These are phyloP conservation scores for Aspergillus sclerotiicarbonarius DNA, from an alignment of 495 filamentous ascomycete genomes.

Conservation along the genomic window DNA sequence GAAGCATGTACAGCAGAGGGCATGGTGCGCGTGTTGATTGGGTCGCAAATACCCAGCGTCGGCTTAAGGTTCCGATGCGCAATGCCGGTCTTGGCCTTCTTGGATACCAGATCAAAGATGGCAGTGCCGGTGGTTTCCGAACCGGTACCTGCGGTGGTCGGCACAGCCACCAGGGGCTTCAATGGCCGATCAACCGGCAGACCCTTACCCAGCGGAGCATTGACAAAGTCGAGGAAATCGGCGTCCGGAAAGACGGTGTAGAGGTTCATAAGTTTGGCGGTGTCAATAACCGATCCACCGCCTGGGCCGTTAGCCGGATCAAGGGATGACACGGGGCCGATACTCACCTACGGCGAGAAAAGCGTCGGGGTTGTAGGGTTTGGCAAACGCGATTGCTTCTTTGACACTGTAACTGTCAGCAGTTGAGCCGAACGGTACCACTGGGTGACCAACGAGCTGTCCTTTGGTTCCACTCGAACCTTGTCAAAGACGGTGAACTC, in stretches of 20 bases:
- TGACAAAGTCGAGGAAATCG: constrained; percentile 95
- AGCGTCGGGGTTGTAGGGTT: constrained; percentile 75
- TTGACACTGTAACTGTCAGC: constrained; percentile 46
- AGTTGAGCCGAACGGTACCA: not conserved
- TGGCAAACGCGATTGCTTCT: constrained; percentile 82
- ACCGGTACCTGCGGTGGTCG: constrained; percentile 93
- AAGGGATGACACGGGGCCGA: constrained; percentile 1
- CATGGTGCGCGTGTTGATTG: constrained; percentile 93
- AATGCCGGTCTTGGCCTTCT: constrained; percentile 90
- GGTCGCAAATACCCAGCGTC: constrained; percentile 93
- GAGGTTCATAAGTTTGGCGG: constrained; percentile 97
- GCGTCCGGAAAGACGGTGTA: constrained; percentile 85
- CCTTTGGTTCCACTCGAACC: constrained; percentile 85
- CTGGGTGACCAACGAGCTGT: constrained; percentile 64
- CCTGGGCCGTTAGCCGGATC: constrained; percentile 23
- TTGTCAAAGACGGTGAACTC: constrained; percentile 77
- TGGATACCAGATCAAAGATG: constrained; percentile 90
- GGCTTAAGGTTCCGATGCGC: constrained; percentile 94
- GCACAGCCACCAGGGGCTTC: constrained; percentile 83
- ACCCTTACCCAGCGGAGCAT: constrained; percentile 88
- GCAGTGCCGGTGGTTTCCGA: constrained; percentile 96
- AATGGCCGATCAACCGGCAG: constrained; percentile 77
- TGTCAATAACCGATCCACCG: constrained; percentile 87
- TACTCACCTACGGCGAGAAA: constrained; percentile 82
- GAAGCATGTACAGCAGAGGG: constrained; percentile 84